These are phyloP conservation scores for Saturnispora ahearnii DNA, from an alignment of 805 yeast species.

Conservation along the genomic window DNA sequence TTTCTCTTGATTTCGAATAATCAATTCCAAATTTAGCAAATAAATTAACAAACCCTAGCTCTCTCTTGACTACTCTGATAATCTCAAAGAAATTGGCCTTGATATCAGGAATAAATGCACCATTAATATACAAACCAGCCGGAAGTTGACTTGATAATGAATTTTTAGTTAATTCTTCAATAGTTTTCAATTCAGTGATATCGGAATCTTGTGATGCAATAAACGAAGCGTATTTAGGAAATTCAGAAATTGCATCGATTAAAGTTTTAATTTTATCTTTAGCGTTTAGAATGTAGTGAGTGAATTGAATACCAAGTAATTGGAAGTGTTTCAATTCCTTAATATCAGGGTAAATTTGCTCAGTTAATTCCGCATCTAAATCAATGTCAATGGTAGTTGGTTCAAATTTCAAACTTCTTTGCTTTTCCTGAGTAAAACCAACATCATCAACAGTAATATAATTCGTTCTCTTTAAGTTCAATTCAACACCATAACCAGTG, in stretches of 20 bases:
- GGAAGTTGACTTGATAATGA: conserved; percentile 13
- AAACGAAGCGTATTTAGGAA: conserved; percentile 45
- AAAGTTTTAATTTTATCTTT: conserved; percentile 31
- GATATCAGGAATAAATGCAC: conserved; percentile 45
- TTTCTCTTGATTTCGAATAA: conserved; percentile 25
- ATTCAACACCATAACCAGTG: conserved; percentile 59
- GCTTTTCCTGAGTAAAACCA: conserved; percentile 19
- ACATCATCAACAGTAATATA: conserved; percentile 59
- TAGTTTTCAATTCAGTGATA: conserved; percentile 4
- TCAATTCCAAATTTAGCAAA: conserved; percentile 29
- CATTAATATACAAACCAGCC: conserved; percentile 59
- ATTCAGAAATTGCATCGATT: conserved; percentile 35
- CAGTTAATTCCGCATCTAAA: background rate
- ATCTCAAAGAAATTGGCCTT: conserved; percentile 37
- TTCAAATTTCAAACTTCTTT: background rate
- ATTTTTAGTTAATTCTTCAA: background rate
- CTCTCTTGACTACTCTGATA: conserved; percentile 31
- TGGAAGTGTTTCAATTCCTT: conserved; percentile 25
- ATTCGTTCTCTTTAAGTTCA: conserved; percentile 58
- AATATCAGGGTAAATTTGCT: conserved; percentile 24
- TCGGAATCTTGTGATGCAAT: conserved; percentile 24
- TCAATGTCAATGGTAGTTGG: background rate
- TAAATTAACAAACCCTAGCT: conserved; percentile 19
- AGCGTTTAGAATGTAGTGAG: conserved; percentile 31
- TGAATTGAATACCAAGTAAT: conserved; percentile 34